Evolutionary conservation across 441 rosid species (phyloP).

Genomic region (Manihot esculenta): DNA sequence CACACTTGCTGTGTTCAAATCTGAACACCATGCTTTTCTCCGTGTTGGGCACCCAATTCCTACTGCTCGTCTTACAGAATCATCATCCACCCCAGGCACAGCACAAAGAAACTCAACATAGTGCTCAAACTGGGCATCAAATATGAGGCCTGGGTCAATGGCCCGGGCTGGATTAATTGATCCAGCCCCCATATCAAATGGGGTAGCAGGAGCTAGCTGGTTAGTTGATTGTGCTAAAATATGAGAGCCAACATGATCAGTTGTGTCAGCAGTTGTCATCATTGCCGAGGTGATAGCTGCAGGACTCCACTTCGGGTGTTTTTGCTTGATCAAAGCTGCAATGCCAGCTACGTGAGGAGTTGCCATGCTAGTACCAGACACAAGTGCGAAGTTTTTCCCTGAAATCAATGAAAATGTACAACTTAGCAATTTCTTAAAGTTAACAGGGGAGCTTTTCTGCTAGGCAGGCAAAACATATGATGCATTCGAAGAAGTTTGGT

Average conservation of each 20-base stretch:
- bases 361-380: slow-evolving; percentile 96
- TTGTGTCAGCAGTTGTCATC: slow-evolving; percentile 61
- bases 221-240: slow-evolving; percentile 79
- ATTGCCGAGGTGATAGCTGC: slow-evolving; percentile 86
- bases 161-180: slow-evolving; percentile 83
- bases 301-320: slow-evolving; percentile 68
- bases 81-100: slow-evolving; percentile 67
- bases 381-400: slow-evolving; percentile 84
- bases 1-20: slow-evolving; percentile 77
- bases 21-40: slow-evolving; percentile 45
- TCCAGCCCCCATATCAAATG: slow-evolving; percentile 92
- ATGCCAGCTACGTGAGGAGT: slow-evolving; percentile 91
- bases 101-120: slow-evolving; percentile 81
- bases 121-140: slow-evolving; percentile 56
- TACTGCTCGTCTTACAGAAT: slow-evolving; percentile 57
- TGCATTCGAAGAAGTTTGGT: slow-evolving; percentile 3
- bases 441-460: neutral
- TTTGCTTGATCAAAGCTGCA: slow-evolving; percentile 84
- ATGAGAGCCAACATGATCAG: slow-evolving; percentile 58
- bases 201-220: slow-evolving; percentile 73
- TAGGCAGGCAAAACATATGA: neutral
- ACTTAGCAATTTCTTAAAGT: neutral
- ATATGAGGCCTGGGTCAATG: slow-evolving; percentile 76
- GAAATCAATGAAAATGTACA: slow-evolving; percentile 6
- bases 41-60: slow-evolving; percentile 55